These are phyloP conservation scores for Zygosaccharomyces pseudorouxii DNA, from an alignment of 805 yeast species.

Conservation along the genomic window DNA sequence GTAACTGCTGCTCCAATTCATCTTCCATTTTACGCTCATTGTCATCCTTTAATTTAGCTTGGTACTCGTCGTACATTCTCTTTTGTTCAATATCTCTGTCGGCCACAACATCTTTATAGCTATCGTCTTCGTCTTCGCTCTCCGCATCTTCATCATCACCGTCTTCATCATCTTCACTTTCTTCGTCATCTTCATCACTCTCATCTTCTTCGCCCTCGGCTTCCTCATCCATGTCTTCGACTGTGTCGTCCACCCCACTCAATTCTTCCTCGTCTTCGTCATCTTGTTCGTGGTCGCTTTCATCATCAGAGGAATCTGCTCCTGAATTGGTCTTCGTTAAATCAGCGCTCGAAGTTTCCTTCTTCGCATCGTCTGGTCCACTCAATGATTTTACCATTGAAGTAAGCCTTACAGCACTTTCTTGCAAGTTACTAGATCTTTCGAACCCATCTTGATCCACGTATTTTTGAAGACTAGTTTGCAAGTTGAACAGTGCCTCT, in stretches of 20 bases:
- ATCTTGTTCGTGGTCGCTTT: conserved; percentile 21
- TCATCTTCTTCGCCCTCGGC: conserved; percentile 28
- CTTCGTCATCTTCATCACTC: conserved; percentile 22
- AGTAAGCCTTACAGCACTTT: conserved; percentile 40
- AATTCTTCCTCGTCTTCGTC: conserved; percentile 29
- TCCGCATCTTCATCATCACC: conserved; percentile 26
- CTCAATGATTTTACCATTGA: conserved; percentile 1
- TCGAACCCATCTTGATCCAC: conserved; percentile 33
- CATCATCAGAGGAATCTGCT: conserved; percentile 2
- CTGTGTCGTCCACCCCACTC: conserved; percentile 32
- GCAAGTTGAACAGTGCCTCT: conserved; percentile 54
- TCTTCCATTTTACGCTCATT: conserved; percentile 46
- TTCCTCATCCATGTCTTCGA: conserved; percentile 19
- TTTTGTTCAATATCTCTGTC: conserved; percentile 33
- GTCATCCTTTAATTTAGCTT: conserved; percentile 35
- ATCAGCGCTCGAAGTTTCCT: not conserved
- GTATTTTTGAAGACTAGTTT: conserved; percentile 38
- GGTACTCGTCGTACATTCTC: conserved; percentile 38
- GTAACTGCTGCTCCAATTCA: conserved; percentile 54
- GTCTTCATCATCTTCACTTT: conserved; percentile 14
- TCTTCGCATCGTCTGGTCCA: not conserved
- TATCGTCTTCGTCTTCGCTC: conserved; percentile 27
- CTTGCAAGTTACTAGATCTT: conserved; percentile 38
- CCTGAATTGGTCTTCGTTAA: not conserved
- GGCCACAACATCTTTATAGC: conserved; percentile 25